These are phyloP conservation scores for Cubamyces lactineus DNA, from an alignment of 768 basidiomycete genomes.

Conservation along the genomic window DNA sequence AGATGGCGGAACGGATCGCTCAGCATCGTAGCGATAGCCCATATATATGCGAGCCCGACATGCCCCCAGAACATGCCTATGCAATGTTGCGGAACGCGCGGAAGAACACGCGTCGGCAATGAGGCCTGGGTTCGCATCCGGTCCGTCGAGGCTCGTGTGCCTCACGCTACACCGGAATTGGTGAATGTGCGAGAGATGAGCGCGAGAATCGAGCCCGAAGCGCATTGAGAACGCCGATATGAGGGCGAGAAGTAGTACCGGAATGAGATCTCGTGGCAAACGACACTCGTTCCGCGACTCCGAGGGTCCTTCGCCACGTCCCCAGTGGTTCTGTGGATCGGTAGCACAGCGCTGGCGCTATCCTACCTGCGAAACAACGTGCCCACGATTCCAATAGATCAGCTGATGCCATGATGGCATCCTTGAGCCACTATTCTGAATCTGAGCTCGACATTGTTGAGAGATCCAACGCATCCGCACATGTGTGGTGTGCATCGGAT, in stretches of 20 bases:
- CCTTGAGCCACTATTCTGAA: no score
- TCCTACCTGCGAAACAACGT: not conserved
- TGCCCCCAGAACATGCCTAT: slow-evolving; percentile 17
- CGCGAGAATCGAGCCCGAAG: slow-evolving; percentile 4
- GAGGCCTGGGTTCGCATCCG: slow-evolving; percentile 24
- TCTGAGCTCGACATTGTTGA: no score
- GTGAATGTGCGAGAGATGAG: slow-evolving; percentile 3
- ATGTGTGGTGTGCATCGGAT: no score
- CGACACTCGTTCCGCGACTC: slow-evolving; percentile 4
- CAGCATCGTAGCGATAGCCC: slow-evolving; percentile 17
- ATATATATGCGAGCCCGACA: slow-evolving; percentile 2
- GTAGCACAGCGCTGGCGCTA: not conserved
- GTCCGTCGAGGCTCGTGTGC: slow-evolving; percentile 18
- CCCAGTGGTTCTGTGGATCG: not conserved
- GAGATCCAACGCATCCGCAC: no score
- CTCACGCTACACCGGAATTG: slow-evolving; percentile 10
- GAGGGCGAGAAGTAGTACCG: slow-evolving; percentile 13
- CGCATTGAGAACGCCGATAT: slow-evolving; percentile 7
- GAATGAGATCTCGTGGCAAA: slow-evolving; percentile 11
- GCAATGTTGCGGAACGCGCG: slow-evolving; percentile 23
- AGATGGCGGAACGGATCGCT: slow-evolving; percentile 23
- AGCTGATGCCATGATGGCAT: no score
- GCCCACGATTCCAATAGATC: not conserved
- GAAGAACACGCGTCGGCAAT: slow-evolving; percentile 18
- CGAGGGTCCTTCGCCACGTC: slow-evolving; percentile 13